Evolutionary conservation across 2,329 filamentous ascomycete species (phyloP), one percentile per base, ranked within the genome.

Genomic region (Neopestalotiopsis sp.): DNA sequence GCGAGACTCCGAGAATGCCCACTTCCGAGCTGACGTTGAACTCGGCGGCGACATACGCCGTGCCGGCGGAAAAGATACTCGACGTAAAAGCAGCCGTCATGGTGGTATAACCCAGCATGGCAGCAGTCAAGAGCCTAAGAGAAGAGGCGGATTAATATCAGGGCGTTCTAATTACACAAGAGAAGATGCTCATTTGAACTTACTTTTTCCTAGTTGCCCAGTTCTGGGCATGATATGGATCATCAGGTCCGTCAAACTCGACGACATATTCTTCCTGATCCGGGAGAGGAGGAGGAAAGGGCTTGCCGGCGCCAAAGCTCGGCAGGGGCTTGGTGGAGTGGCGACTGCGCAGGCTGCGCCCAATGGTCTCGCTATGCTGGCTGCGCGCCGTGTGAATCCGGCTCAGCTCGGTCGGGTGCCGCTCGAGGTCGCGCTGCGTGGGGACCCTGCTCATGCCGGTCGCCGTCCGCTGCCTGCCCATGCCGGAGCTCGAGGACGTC

Each of bases 211-310:
- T 88, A 67, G 92, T 76, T 0, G 92, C 86, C 94, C 94, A 97
- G 78, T 97, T 97, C 81, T 95, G 92, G 1, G 94, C 92, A 79
- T 97, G 94, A 70, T 95, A 77, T 2, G 94, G 94, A 75, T 97
- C 94, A 72, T 94, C 86, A 1, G 90, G 91, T 0, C 94, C 94
- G 73, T 95, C 91, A 76, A 97, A 97, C 79, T 94, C 92, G 58
- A 95, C 92, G 0, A 94, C 92, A 76, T 95, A 95, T 72, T 93
- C 89, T 74, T 95, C 92, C 73, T 87, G 85, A 14, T 90, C 88
- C 1, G 92, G 92, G 57, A 95, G 78, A 0, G 83, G 84, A 3
- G 92, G 92, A 3, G 93, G 93, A 74, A 89, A 94, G 0, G 90
- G 85, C 81, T 94, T 95, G n/a, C 91, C 92, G 67, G 84, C 89